Conservation (phyloP, 768 basidiomycete species). For the Termitomyces bulborhizus region DNA sequence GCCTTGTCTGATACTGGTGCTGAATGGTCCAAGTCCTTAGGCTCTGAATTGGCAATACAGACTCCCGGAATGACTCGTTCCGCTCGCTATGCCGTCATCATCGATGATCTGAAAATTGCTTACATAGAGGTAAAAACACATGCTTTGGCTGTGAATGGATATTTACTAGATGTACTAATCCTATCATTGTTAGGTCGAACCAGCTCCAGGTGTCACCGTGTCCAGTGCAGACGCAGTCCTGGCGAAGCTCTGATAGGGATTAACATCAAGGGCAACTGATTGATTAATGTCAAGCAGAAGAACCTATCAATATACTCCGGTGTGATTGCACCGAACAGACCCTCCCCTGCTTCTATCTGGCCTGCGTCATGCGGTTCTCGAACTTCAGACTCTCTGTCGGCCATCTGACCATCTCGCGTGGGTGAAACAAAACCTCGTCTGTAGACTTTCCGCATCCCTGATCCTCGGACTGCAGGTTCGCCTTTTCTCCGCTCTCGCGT, state of each 20-base stretch:
- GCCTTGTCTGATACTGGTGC: slow-evolving; percentile 51
- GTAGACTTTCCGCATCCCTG: slow-evolving; percentile 47
- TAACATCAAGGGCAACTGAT: slow-evolving; percentile 12
- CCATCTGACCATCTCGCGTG: slow-evolving; percentile 24
- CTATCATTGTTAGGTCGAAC: slow-evolving; percentile 35
- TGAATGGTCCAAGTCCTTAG: slow-evolving; percentile 48
- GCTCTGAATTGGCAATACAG: slow-evolving; percentile 42
- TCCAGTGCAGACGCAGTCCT: slow-evolving; percentile 57
- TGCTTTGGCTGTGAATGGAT: neutral
- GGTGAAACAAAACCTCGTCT: slow-evolving; percentile 38
- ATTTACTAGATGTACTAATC: slow-evolving; percentile 9
- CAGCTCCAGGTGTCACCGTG: slow-evolving; percentile 43
- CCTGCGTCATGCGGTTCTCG: slow-evolving; percentile 21
- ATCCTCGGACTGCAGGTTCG: slow-evolving; percentile 43
- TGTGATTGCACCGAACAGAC: slow-evolving; percentile 26
- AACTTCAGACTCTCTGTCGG: slow-evolving; percentile 37
- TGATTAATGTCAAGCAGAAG: neutral
- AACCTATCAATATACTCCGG: slow-evolving; percentile 23
- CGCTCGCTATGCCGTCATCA: slow-evolving; percentile 53
- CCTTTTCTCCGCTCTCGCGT: slow-evolving; percentile 53
- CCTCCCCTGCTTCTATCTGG: slow-evolving; percentile 36
- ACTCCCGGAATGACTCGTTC: slow-evolving; percentile 51
- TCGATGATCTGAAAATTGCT: slow-evolving; percentile 67
- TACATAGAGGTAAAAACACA: slow-evolving; percentile 46
- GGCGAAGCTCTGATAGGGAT: slow-evolving; percentile 25